Evolutionary conservation across 352 stramenopile genomes (phyloP).

Genomic region (Pythium folliculosum): DNA sequence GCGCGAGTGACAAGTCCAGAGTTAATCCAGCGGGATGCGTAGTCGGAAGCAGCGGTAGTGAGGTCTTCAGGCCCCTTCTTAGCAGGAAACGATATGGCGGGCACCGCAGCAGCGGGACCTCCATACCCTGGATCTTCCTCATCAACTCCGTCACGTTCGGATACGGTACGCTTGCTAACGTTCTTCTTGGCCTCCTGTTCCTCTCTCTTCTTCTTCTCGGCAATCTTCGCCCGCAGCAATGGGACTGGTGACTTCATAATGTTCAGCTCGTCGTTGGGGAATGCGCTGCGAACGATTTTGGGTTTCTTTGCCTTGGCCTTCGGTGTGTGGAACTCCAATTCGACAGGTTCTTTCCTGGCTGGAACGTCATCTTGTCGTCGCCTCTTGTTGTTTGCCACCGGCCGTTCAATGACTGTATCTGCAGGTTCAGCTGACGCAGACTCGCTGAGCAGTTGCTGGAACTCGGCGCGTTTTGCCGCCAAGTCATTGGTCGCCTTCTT

Average conservation of each 20-base stretch:
- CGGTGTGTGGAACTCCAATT: slow-evolving; percentile 20
- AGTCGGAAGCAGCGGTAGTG: slow-evolving; percentile 24
- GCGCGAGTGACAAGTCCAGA: slow-evolving; percentile 38
- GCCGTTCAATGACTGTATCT: neutral
- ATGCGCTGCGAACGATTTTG: slow-evolving; percentile 16
- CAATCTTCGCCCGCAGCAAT: slow-evolving; percentile 19
- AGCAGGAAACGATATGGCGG: slow-evolving; percentile 6
- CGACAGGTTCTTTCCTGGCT: slow-evolving; percentile 1
- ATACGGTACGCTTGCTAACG: slow-evolving; percentile 16
- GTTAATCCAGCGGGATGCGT: slow-evolving; percentile 42
- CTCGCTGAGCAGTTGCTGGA: slow-evolving; percentile 43
- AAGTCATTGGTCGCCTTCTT: slow-evolving; percentile 35
- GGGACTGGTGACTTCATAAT: slow-evolving; percentile 32
- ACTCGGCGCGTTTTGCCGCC: slow-evolving; percentile 46
- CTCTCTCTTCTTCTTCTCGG: slow-evolving; percentile 21
- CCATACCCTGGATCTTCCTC: slow-evolving; percentile 27
- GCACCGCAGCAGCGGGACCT: neutral
- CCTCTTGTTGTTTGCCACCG: slow-evolving; percentile 13
- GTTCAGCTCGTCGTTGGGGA: slow-evolving; percentile 31
- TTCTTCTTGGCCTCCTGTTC: slow-evolving; percentile 14
- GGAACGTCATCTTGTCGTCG: slow-evolving; percentile 6
- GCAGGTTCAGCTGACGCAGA: slow-evolving; percentile 1
- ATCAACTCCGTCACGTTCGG: slow-evolving; percentile 16
- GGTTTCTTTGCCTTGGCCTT: slow-evolving; percentile 22
- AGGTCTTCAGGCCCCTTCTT: slow-evolving; percentile 6